These are phyloP conservation scores for Ascocoryne sarcoides DNA, from an alignment of 2,329 filamentous ascomycete species.

Conservation along the genomic window DNA sequence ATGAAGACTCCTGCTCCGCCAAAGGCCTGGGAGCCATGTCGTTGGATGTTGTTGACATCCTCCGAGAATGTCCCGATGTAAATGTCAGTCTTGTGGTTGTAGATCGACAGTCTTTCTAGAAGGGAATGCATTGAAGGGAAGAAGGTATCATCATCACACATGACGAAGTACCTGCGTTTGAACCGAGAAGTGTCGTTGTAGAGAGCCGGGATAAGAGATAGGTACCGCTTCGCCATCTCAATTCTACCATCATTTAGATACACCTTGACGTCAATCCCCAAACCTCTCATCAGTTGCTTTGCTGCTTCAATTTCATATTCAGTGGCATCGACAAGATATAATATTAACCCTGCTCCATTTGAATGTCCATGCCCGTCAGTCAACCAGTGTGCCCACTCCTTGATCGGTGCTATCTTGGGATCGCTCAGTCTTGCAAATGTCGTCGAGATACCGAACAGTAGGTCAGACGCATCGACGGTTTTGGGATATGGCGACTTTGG, in stretches of 20 bases:
- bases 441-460: conserved; percentile 52
- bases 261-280: conserved; percentile 49
- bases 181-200: conserved; percentile 42
- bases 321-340: conserved; percentile 45
- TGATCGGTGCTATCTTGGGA: conserved; percentile 41
- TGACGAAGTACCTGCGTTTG: conserved; percentile 34
- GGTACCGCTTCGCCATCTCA: conserved; percentile 51
- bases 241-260: conserved; percentile 43
- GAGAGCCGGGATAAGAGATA: conserved; percentile 45
- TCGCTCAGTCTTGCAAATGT: conserved; percentile 47
- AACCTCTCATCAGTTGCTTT: conserved; percentile 35
- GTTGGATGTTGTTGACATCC: conserved; percentile 24
- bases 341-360: conserved; percentile 47
- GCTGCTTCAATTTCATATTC: conserved; percentile 43
- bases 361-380: conserved; percentile 46
- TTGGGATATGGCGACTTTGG: conserved; percentile 41
- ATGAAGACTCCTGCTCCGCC: conserved; percentile 28
- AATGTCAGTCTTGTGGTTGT: conserved; percentile 19
- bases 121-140: conserved; percentile 26
- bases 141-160: conserved; percentile 30
- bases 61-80: conserved; percentile 28
- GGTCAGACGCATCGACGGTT: conserved; percentile 45
- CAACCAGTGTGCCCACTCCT: conserved; percentile 53
- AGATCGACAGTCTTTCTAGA: conserved; percentile 17
- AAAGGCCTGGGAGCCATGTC: conserved; percentile 28